Base-by-base conservation (phyloP, 306 rosid genomes). In the Quercus berberidifolia region DNA sequence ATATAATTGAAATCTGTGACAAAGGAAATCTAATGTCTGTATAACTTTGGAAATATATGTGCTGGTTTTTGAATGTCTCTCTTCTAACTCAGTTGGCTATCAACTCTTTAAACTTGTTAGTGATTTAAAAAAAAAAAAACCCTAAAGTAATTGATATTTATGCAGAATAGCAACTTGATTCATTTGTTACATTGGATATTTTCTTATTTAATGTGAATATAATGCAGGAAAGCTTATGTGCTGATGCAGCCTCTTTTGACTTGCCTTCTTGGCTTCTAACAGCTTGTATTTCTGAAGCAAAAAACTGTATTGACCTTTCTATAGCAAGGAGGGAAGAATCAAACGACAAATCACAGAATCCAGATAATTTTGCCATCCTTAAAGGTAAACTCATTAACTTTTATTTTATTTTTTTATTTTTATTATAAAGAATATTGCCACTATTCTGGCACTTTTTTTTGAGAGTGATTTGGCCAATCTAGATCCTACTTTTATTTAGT, bases 211-310 rank as follows among this genome's bases (percentile, higher is more conserved):
- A 55, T 28, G 5, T 46, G 70, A 77, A 72, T 54, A 78, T 73
- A 38, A 55, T 90, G 88, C 95, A 92, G 99, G 99, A 94, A 83
- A 68, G 97, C 91, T 85, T 92, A 86, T 92, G 99, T 74, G 93
- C 97, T 57, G 97, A 94, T 74, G 99, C 99, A 55, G 97, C 99
- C 76, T 94, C 99, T 75, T 94, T 94, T 80, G 99, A 94, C 77
- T 87, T 94, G 89, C 86, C 97, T 77, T 87, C 97, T 84, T 86
- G 92, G 93, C 93, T 92, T 89, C 95, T 94, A 63, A 88, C 95
- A 46, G 85, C 93, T 78, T 91, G 99, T 81, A 85, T 90, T 85
- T 82, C 93, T 75, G 97, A 94, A 89, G 97, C 93, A 28, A 85
- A 94, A 84, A 85, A 64, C 76, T 92, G 94, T 85, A 89, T 90